Base-by-base conservation (phyloP, 2,329 filamentous ascomycete genomes). In the Neopestalotiopsis sp. region DNA sequence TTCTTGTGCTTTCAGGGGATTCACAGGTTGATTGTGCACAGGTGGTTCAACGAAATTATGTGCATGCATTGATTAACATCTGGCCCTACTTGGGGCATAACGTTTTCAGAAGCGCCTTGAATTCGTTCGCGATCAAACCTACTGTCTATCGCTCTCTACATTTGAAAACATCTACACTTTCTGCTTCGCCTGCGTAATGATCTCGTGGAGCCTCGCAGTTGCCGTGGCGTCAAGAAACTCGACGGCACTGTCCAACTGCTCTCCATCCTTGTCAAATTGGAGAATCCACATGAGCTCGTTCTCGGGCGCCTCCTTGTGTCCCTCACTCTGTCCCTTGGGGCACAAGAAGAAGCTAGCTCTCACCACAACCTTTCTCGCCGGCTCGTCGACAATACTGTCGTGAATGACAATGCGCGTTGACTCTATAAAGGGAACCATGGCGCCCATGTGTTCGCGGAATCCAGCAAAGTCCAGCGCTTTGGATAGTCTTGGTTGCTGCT, bases 281-380 rank as follows among this genome's bases (percentile, higher is more conserved):
- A 62, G 34, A 17, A 62, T 62, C 59, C 59, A 62, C 32, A 62
- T 17, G 28, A 62, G n/a, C n/a, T 62, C 59, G 20, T 62, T 62
- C 32, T 62, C 59, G 10, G 32, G 30, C 32, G 30, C 32, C 59
- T 62, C 59, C 59, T 40, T 62, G 5, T 40, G 30, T 3, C 14
- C 32, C 4, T 38, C 59, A 10, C 12, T 13, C 30, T 62, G 59
- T 2, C 59, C 59, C 32, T 40, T 34, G 12, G 59, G 59, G 24
- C 59, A 62, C 32, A 62, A 17, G 17, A 40, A 62, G 59, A 62
- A 62, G 14, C 59, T 62, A 32, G 30, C 34, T 9, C 59, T 14
- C 5, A 62, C 59, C 13, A 62, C 59, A 4, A 62, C 59, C n/a
- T 40, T 62, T 28, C 59, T 14, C 32, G 59, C 59, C 17, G 59